Conservation (phyloP, 257 asterid species). For the Verbascum thapsus region DNA sequence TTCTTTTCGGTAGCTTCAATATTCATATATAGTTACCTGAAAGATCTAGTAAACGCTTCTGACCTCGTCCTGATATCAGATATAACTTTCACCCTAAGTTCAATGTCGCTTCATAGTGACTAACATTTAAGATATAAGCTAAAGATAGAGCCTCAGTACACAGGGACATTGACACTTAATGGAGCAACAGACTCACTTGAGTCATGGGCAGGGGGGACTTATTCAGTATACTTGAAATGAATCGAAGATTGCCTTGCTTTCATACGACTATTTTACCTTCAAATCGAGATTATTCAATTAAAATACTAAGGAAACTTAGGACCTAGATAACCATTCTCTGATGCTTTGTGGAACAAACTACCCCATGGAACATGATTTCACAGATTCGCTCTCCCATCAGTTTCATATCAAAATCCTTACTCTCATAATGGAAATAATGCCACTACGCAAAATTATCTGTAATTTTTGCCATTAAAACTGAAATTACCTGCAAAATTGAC, state of each 20-base stretch:
- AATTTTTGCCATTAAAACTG: conserved; percentile 18
- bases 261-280: conserved; percentile 9
- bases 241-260: background rate
- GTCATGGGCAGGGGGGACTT: conserved; percentile 4
- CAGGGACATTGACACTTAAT: background rate
- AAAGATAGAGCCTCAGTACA: background rate
- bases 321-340: background rate
- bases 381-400: background rate
- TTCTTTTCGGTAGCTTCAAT: too few relatives aligned
- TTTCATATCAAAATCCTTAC: conserved; percentile 8
- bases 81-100: background rate
- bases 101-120: background rate
- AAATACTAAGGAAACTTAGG: background rate
- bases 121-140: conserved; percentile 1
- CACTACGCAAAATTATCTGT: background rate
- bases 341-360: conserved; percentile 13
- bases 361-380: background rate
- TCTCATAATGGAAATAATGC: conserved; percentile 12
- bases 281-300: background rate
- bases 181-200: background rate
- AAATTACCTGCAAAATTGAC: conserved; percentile 76
- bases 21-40: too few relatives aligned
- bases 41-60: too few relatives aligned
- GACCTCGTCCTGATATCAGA: background rate
- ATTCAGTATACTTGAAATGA: background rate